phyloP scores from a whole-genome alignment of 352 stramenopile species.

The Phytophthora constricta region DNA sequence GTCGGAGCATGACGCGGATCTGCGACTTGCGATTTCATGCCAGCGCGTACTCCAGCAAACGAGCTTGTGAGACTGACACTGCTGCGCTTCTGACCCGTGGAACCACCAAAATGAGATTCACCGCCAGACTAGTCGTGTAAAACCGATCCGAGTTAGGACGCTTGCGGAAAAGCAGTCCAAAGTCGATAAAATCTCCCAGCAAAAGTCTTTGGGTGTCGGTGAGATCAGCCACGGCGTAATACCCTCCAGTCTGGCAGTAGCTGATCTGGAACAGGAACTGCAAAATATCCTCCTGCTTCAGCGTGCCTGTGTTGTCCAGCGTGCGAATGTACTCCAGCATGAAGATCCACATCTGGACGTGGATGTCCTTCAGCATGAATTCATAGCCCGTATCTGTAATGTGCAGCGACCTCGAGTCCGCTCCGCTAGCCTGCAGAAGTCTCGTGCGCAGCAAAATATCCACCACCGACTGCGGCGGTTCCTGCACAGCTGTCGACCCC shows the following conservation, averaged over 20 bases:
- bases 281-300: constrained; percentile 88
- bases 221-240: constrained; percentile 81
- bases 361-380: constrained; percentile 93
- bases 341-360: constrained; percentile 93
- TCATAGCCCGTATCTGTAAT: constrained; percentile 91
- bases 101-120: constrained; percentile 92
- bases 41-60: constrained; percentile 51
- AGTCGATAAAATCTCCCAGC: constrained; percentile 87
- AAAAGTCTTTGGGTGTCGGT: constrained; percentile 80
- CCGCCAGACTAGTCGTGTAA: constrained; percentile 89
- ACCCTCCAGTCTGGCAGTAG: constrained; percentile 87
- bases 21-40: constrained; percentile 48
- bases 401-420: constrained; percentile 70
- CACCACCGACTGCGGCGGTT: constrained; percentile 68
- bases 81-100: constrained; percentile 62
- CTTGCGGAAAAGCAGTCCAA: constrained; percentile 85
- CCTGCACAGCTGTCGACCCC: constrained; percentile 68
- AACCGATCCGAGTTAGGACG: constrained; percentile 67
- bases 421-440: constrained; percentile 67
- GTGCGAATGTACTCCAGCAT: constrained; percentile 91
- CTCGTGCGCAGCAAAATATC: constrained; percentile 78
- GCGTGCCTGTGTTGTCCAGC: constrained; percentile 70
- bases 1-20: constrained; percentile 43
- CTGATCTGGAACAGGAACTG: constrained; percentile 92
- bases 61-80: constrained; percentile 57